Base-by-base conservation (phyloP, 331 rosid species). In the Saraca asoca region DNA sequence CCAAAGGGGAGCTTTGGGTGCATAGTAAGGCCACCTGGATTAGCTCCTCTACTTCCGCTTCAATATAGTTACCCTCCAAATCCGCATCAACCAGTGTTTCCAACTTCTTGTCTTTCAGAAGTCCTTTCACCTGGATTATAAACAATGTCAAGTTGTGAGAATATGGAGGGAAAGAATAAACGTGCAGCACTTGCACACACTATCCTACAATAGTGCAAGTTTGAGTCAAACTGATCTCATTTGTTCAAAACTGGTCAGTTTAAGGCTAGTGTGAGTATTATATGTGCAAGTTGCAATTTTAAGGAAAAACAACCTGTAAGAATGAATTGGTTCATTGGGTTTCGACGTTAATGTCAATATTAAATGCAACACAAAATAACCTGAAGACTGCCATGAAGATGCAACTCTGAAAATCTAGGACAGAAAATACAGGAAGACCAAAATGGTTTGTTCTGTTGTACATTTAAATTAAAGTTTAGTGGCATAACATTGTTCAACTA, bases 1-100 rank as follows among this genome's bases (percentile, higher is more conserved):
- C 97, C 75, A 72, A 64, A 0, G 97, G 90, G 3, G 96, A 44
- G 58, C 88, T 81, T 78, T 86, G 89, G 7, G 96, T 93, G 88
- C 98, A 93, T 13, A 93, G 87, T 51, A 93, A 80, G 65, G 97
- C 95, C 62, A 93, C 86, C 84, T 93, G 96, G 80, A 90, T 90
- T 72, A 93, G 78, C 74, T 89, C 72, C 80, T 93, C 94, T 44
- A 87, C 95, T 74, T 87, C 87, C 0, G 59, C 81, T 0, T 85
- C 87, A 0, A 35, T 14, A 77, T 94, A 94, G 3, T 85, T 12
- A 5, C 96, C 89, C 34, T 52, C 51, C 68, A 94, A 78, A 58
- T 94, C 95, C 8, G 83, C 75, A 78, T 94, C 99, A 0, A 90
- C 99, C 20, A 94, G 68, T n/a, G 83, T 76, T 74, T 90, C 95